A percentile compares a stretch with the other conserved stretches of the same genome.
These are phyloP conservation scores for Verticillium isaacii DNA, from an alignment of 2,329 filamentous ascomycete species.

Conservation along the genomic window DNA sequence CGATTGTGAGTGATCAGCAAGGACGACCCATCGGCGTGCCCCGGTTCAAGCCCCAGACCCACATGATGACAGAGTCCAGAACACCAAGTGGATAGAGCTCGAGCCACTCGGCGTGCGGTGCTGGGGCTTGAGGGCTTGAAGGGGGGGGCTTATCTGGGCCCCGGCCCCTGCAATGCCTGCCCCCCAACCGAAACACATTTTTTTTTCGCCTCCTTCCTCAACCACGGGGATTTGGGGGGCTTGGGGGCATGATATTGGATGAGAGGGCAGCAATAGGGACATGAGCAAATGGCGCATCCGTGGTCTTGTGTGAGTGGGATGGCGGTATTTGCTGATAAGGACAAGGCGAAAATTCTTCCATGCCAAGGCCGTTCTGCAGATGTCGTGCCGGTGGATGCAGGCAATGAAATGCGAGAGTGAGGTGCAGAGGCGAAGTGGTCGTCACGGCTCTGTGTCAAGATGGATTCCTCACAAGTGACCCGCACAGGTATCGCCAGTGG, in stretches of 20 bases:
- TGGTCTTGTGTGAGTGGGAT: background rate
- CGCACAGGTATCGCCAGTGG: too few species aligned
- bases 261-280: background rate
- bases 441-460: background rate
- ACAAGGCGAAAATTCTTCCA: background rate
- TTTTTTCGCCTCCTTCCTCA: background rate
- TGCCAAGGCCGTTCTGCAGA: background rate
- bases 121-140: background rate
- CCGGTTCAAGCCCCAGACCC: conserved; percentile 1
- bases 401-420: background rate
- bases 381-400: background rate
- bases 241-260: background rate
- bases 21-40: background rate
- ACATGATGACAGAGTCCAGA: conserved; percentile 2
- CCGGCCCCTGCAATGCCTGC: background rate
- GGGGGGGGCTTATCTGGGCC: background rate
- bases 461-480: background rate
- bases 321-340: background rate
- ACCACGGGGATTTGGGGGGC: background rate
- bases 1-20: background rate
- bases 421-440: background rate
- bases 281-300: background rate
- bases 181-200: background rate
- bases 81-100: background rate
- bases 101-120: background rate